These are phyloP conservation scores for Hanseniaspora clermontiae DNA, from an alignment of 805 yeast species.

Conservation along the genomic window DNA sequence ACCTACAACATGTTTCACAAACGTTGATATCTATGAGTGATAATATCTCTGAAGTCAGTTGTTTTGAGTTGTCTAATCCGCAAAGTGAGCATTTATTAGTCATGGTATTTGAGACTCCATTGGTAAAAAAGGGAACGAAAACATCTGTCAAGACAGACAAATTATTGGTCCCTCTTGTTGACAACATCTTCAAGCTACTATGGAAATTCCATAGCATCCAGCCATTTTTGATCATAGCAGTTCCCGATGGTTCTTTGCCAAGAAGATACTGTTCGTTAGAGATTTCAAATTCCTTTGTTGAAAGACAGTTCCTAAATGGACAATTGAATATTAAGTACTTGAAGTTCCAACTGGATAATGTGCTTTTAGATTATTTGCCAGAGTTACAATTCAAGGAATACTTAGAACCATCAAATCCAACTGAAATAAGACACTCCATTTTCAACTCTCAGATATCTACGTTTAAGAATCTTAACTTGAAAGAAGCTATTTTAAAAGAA, in stretches of 20 bases:
- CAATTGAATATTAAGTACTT: slow-evolving; percentile 66
- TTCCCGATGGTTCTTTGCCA: slow-evolving; percentile 71
- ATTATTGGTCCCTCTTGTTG: slow-evolving; percentile 25
- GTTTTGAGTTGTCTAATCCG: slow-evolving; percentile 48
- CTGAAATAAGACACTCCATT: slow-evolving; percentile 18
- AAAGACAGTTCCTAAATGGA: slow-evolving; percentile 69
- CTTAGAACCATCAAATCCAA: slow-evolving; percentile 15
- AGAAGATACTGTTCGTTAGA: slow-evolving; percentile 65
- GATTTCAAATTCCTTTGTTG: slow-evolving; percentile 77
- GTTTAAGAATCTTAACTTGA: slow-evolving; percentile 47
- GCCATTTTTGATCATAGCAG: slow-evolving; percentile 67
- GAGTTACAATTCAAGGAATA: slow-evolving; percentile 22
- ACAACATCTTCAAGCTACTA: slow-evolving; percentile 27
- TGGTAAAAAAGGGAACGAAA: slow-evolving; percentile 14
- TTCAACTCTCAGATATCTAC: slow-evolving; percentile 45
- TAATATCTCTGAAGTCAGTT: slow-evolving; percentile 77
- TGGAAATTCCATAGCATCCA: slow-evolving; percentile 55
- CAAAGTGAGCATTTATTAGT: slow-evolving; percentile 68
- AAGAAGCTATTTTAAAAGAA: slow-evolving; percentile 25
- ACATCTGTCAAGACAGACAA: slow-evolving; percentile 20
- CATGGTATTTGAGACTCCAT: slow-evolving; percentile 61
- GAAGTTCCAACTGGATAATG: slow-evolving; percentile 41
- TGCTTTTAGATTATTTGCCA: slow-evolving; percentile 27
- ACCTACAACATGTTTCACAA: slow-evolving; percentile 74
- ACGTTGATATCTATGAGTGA: slow-evolving; percentile 72